Percentiles rank a stretch among this genome's conserved stretches.
phyloP scores from a whole-genome alignment of 2,329 filamentous ascomycete species.

The Botrytis elliptica region DNA sequence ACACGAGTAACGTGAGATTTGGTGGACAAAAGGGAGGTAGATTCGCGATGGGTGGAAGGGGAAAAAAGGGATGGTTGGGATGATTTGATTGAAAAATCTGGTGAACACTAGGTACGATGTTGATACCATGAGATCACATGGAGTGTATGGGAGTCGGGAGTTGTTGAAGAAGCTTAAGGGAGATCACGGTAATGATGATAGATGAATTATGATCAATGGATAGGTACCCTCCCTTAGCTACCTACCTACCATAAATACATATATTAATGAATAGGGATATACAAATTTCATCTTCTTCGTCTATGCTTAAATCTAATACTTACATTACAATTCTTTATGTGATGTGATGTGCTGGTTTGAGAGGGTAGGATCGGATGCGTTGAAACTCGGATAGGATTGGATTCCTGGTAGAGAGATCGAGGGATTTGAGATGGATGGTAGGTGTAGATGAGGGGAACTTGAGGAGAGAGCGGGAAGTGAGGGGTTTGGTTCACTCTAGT shows the following conservation, averaged over 20 bases:
- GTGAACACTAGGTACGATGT: neutral
- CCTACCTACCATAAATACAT: neutral
- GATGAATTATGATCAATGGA: constrained; percentile 12
- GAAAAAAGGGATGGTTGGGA: neutral
- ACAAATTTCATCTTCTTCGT: neutral
- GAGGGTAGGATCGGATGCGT: neutral
- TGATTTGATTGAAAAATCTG: neutral
- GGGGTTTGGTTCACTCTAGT: neutral
- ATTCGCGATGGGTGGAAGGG: neutral
- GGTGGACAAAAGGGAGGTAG: constrained; percentile 2
- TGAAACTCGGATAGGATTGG: neutral
- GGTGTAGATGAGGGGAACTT: neutral
- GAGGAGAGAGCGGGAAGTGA: neutral
- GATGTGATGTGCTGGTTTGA: neutral
- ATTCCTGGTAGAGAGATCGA: neutral
- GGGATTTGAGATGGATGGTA: neutral
- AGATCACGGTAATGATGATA: constrained; percentile 9
- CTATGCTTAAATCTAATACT: no score
- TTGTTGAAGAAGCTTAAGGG: neutral
- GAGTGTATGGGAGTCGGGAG: neutral
- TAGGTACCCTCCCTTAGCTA: neutral
- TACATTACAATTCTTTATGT: neutral
- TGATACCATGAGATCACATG: neutral
- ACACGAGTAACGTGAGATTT: neutral
- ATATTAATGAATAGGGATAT: neutral